Percentiles rank a stretch among this genome's conserved stretches.
phyloP scores from a whole-genome alignment of 225 moss, liverwort and hornwort species.

The Asterella californica region DNA sequence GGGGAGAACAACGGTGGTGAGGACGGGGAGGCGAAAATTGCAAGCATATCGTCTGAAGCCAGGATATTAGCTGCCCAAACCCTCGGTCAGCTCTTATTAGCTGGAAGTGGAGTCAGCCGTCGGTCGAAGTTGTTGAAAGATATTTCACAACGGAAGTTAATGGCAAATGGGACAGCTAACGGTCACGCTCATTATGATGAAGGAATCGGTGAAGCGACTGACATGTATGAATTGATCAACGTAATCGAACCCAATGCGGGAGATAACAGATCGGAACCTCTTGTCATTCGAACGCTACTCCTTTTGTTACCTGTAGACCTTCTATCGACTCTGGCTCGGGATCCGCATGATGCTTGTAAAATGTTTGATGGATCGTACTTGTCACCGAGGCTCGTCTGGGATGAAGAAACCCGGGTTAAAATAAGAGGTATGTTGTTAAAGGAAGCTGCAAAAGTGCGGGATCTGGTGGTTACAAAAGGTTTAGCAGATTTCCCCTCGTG shows the following conservation, averaged over 20 bases:
- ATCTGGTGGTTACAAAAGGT: conserved; percentile 42
- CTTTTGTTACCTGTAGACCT: conserved; percentile 84
- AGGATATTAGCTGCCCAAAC: conserved; percentile 77
- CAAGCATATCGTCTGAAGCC: conserved; percentile 45
- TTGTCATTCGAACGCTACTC: conserved; percentile 69
- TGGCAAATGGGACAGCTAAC: conserved; percentile 72
- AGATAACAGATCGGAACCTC: conserved; percentile 53
- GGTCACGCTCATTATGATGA: conserved; percentile 58
- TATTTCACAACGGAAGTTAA: conserved; percentile 70
- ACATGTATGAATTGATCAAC: conserved; percentile 88
- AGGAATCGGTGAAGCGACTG: conserved; percentile 85
- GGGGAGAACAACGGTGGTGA: conserved; percentile 36
- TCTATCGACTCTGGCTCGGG: conserved; percentile 79
- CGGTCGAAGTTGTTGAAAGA: conserved; percentile 86
- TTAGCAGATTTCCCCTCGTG: conserved; percentile 55
- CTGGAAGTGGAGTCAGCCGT: conserved; percentile 93
- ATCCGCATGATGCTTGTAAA: conserved; percentile 76
- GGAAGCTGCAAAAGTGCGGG: conserved; percentile 62
- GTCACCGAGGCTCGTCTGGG: conserved; percentile 88
- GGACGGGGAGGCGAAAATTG: conserved; percentile 4
- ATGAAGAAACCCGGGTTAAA: conserved; percentile 62
- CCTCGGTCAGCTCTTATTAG: conserved; percentile 88
- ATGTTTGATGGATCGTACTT: conserved; percentile 66
- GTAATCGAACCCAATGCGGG: conserved; percentile 59
- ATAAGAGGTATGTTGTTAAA: conserved; percentile 52